Base-by-base conservation (phyloP, 1,139 yeast genomes). In the Pichia sp. region DNA sequence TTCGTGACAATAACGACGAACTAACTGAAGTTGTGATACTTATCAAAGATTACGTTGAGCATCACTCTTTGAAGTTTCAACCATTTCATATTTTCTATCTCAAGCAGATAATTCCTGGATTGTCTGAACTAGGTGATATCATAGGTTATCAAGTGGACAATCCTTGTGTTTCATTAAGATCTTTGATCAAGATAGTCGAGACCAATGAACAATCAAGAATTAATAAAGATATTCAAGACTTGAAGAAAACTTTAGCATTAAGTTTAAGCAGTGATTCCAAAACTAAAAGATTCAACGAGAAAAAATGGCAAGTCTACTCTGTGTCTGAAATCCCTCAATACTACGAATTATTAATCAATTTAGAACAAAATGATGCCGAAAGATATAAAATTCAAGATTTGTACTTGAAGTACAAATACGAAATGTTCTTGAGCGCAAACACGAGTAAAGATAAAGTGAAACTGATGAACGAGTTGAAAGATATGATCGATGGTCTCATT, bases 401-500 rank as follows among this genome's bases (percentile, higher is more conserved):
- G 42, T 70, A 73, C 54, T 62, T 90, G 39, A 70, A 71, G 48
- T 80, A 79, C 58, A 73, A 75, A 49, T 74, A 79, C 51, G 73
- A 73, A 27, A 61, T 77, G 37, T 64, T 90, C 41, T 68, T 61
- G 56, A 71, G 68, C 7, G 64, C 73, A 34, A 77, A 81, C 0
- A 45, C 49, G 0, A 62, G 68, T 1, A 34, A 9, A 34, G 68
- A 72, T 0, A 78, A 80, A 48, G 64, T 65, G 23, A 48, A 47
- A 4, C 40, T 50, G 1, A 60, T 72, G 42, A 53, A 54, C 2
- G 72, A 75, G 38, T 66, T 87, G 4, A 66, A 67, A 43, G 77
- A 75, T 10, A 71, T 79, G 72, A 77, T 80, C 1, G 82, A 78
- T 27, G 95, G 84, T 36, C 77, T 90, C 81, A 78, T 88, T 3